phyloP scores from a whole-genome alignment of 2,329 filamentous ascomycete species.

The Paradendryphiella salina region DNA sequence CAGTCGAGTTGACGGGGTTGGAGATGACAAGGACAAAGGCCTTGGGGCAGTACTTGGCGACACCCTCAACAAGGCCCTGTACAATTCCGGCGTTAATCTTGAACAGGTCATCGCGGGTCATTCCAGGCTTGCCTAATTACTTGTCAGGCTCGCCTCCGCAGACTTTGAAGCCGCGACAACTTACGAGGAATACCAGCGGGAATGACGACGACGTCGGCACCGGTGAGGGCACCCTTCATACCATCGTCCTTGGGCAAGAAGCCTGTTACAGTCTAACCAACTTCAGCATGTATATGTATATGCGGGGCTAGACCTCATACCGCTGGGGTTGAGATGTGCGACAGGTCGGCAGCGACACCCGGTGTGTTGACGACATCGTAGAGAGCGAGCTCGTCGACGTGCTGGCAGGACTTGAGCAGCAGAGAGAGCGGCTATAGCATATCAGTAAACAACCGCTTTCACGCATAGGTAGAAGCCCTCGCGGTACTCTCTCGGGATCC shows the following conservation, averaged over 20 bases:
- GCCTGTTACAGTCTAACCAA: conserved; percentile 71
- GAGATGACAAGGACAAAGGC: conserved; percentile 97
- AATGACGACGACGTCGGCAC: conserved; percentile 94
- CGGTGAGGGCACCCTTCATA: conserved; percentile 83
- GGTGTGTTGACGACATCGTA: conserved; percentile 99
- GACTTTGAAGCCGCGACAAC: conserved; percentile 9
- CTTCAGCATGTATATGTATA: conserved; percentile 22
- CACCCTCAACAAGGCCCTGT: conserved; percentile 85
- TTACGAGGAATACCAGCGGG: conserved; percentile 96
- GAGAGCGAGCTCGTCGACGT: conserved; percentile 88
- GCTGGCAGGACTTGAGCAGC: conserved; percentile 86
- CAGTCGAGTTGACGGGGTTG: conserved; percentile 99
- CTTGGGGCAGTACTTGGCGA: conserved; percentile 86
- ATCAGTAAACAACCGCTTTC: conserved; percentile 19
- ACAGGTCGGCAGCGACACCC: conserved; percentile 93
- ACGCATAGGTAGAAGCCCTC: background rate
- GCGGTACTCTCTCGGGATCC: conserved; percentile 34
- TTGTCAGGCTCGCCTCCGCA: conserved; percentile 18
- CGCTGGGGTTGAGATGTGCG: conserved; percentile 91
- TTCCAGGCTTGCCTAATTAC: conserved; percentile 89
- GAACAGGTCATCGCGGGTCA: conserved; percentile 99
- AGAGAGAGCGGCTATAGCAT: conserved; percentile 81
- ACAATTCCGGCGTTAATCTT: conserved; percentile 99
- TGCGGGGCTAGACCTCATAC: conserved; percentile 53
- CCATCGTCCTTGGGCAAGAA: conserved; percentile 85